Evolutionary conservation across 345 rosid genomes (phyloP).

Genomic region (Chamaenerion angustifolium): DNA sequence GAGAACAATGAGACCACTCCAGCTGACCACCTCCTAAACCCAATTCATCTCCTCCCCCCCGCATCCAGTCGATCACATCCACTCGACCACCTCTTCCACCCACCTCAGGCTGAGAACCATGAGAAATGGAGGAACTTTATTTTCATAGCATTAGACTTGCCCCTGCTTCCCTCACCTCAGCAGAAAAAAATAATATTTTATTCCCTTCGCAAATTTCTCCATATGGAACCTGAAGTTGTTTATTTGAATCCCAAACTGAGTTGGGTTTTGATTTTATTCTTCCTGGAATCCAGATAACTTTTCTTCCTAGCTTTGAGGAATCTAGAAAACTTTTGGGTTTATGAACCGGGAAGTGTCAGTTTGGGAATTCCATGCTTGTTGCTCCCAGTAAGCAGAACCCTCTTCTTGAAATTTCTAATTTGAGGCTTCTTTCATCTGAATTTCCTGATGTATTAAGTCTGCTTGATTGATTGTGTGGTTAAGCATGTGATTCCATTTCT

Average conservation of each 20-base stretch:
- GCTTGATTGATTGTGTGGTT: background rate
- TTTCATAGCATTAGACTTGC: no score
- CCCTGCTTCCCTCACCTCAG: background rate
- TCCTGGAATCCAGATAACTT: background rate
- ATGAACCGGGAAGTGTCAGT: no score
- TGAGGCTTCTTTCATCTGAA: background rate
- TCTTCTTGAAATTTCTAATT: constrained; percentile 3
- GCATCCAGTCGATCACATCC: no score
- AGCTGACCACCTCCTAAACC: no score
- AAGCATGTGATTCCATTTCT: constrained; percentile 1
- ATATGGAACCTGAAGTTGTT: background rate
- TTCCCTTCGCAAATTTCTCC: background rate
- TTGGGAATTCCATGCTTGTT: background rate
- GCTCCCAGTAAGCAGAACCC: background rate
- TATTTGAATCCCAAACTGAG: background rate
- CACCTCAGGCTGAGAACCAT: background rate
- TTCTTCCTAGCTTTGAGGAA: no score
- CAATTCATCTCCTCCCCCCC: no score
- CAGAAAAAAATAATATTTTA: background rate
- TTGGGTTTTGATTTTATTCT: background rate
- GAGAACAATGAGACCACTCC: no score
- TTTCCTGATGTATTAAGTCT: background rate
- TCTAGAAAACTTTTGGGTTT: no score
- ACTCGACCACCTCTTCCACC: no score
- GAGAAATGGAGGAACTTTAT: background rate